Percentiles rank a stretch among this genome's conserved stretches.
phyloP scores from a whole-genome alignment of 805 yeast species.

The Monosporozyma yasuniensis region DNA sequence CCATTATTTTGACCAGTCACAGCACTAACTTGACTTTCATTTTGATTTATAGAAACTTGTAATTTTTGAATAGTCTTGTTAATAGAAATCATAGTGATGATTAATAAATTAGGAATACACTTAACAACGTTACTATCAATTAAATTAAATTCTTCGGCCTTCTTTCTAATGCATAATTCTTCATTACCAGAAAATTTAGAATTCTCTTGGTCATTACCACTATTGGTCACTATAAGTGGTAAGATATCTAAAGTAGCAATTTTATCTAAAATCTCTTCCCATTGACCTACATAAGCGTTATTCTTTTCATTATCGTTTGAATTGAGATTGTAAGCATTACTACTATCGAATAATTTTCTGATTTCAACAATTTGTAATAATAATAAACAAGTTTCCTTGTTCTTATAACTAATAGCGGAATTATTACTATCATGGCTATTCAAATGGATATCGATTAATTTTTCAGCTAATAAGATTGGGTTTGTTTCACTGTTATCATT shows the following conservation, averaged over 20 bases:
- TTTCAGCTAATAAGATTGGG: slow-evolving; percentile 32
- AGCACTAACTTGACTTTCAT: neutral
- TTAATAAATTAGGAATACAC: slow-evolving; percentile 69
- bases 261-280: slow-evolving; percentile 47
- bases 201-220: neutral
- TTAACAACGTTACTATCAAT: slow-evolving; percentile 65
- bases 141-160: slow-evolving; percentile 58
- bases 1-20: slow-evolving; percentile 26
- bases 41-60: slow-evolving; percentile 5
- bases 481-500: slow-evolving; percentile 37
- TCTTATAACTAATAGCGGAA: slow-evolving; percentile 48
- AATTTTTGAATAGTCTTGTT: slow-evolving; percentile 46
- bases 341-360: slow-evolving; percentile 46
- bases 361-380: slow-evolving; percentile 62
- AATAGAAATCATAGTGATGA: slow-evolving; percentile 73
- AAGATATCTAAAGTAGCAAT: slow-evolving; percentile 56
- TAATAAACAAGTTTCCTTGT: slow-evolving; percentile 55
- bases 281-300: slow-evolving; percentile 28
- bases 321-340: slow-evolving; percentile 8
- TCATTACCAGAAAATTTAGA: slow-evolving; percentile 26
- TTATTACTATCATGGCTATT: slow-evolving; percentile 32
- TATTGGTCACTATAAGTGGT: slow-evolving; percentile 35
- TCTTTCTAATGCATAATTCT: slow-evolving; percentile 49
- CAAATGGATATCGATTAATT: slow-evolving; percentile 31
- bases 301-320: neutral